Conservation (phyloP, 2,329 filamentous ascomycete genomes). For the Fusarium continuum region DNA sequence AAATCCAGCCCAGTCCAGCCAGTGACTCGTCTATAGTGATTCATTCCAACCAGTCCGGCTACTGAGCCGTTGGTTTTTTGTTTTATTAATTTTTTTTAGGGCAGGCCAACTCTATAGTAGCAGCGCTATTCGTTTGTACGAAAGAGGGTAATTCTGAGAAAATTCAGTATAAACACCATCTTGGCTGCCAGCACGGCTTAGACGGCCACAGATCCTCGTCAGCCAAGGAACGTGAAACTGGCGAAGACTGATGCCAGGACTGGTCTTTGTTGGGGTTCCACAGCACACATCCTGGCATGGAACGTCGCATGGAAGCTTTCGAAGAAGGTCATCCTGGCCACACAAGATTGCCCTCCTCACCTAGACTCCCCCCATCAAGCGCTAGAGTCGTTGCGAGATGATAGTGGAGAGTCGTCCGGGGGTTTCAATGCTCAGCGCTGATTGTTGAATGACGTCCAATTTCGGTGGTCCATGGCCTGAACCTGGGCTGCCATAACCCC, state of each 20-base stretch:
- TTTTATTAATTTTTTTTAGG: neutral
- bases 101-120: slow-evolving; percentile 28
- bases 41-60: slow-evolving; percentile 36
- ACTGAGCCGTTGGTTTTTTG: slow-evolving; percentile 28
- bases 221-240: slow-evolving; percentile 29
- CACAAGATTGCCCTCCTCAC: slow-evolving; percentile 16
- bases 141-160: slow-evolving; percentile 17
- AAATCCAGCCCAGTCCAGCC: slow-evolving; percentile 12
- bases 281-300: slow-evolving; percentile 31
- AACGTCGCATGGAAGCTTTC: slow-evolving; percentile 42
- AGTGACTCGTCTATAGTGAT: slow-evolving; percentile 1
- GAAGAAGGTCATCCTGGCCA: slow-evolving; percentile 30
- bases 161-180: neutral
- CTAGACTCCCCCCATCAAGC: slow-evolving; percentile 19
- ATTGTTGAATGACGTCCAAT: slow-evolving; percentile 44
- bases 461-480: slow-evolving; percentile 35
- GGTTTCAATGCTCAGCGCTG: slow-evolving; percentile 16
- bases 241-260: slow-evolving; percentile 23
- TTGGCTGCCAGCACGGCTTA: slow-evolving; percentile 15
- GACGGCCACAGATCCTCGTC: slow-evolving; percentile 26
- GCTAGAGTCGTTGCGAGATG: slow-evolving; percentile 15
- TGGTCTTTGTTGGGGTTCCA: slow-evolving; percentile 31
- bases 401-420: slow-evolving; percentile 36
- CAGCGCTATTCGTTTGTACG: slow-evolving; percentile 1
- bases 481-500: slow-evolving; percentile 33